Conservation (phyloP, 148 eudicot genomes). For the Amaranthus hypochondriacus region DNA sequence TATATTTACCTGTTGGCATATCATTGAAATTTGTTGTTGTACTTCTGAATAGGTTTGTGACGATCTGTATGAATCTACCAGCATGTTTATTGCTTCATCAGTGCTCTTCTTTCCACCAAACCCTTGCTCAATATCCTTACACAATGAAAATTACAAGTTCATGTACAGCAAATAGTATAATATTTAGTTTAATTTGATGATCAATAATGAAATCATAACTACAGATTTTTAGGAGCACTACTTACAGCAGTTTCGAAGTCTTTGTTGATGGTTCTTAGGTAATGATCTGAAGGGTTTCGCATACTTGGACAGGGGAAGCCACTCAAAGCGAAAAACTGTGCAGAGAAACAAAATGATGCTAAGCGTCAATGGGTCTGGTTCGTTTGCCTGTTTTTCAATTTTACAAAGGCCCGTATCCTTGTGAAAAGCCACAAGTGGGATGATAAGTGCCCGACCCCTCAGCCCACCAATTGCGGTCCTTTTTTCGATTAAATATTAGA, state of each 20-base stretch:
- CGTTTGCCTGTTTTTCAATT: too few species aligned
- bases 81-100: conserved; percentile 33
- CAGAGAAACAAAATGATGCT: not conserved
- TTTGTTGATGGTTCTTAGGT: conserved; percentile 45
- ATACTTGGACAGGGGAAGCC: conserved; percentile 63
- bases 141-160: not conserved
- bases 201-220: not conserved
- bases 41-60: conserved; percentile 32
- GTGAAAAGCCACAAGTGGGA: too few species aligned
- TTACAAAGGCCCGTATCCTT: too few species aligned
- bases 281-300: conserved; percentile 73
- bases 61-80: conserved; percentile 35
- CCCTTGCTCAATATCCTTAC: conserved; percentile 42
- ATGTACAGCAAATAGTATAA: too few species aligned
- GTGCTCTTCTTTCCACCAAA: conserved; percentile 18
- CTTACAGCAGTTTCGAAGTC: conserved; percentile 54
- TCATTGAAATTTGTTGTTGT: conserved; percentile 23
- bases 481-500: too few species aligned
- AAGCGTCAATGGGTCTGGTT: not conserved
- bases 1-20: conserved; percentile 33
- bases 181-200: too few species aligned
- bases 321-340: conserved; percentile 47
- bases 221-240: not conserved
- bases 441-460: too few species aligned
- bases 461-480: too few species aligned